phyloP scores from a whole-genome alignment of 164 flowering plant species.

The Nymphaea colorata region DNA sequence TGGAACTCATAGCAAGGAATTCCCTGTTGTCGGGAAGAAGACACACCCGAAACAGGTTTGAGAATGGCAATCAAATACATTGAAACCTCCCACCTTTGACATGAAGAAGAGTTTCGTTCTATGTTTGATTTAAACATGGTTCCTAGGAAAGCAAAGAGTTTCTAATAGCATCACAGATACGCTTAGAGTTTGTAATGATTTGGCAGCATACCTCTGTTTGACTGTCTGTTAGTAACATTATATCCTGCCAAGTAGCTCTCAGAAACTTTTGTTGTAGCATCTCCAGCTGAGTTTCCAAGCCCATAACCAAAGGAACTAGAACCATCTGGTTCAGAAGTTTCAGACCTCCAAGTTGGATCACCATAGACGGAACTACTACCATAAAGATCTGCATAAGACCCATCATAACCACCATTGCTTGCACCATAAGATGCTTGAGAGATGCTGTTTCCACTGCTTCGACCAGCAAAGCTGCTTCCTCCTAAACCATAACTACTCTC shows the following conservation, averaged over 20 bases:
- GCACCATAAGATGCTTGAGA: constrained; percentile 23
- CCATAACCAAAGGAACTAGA: constrained; percentile 57
- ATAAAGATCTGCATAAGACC: constrained; percentile 29
- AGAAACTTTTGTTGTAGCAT: constrained; percentile 36
- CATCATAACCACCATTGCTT: constrained; percentile 45
- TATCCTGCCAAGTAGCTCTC: constrained; percentile 46
- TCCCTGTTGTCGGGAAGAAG: too few relatives aligned
- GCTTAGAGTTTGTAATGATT: neutral
- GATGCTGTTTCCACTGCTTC: constrained; percentile 19
- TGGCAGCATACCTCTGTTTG: constrained; percentile 47
- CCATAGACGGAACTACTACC: constrained; percentile 39
- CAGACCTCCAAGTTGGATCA: constrained; percentile 57
- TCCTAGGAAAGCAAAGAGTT: neutral
- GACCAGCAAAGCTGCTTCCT: constrained; percentile 44
- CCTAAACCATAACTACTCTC: constrained; percentile 32
- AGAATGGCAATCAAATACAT: neutral
- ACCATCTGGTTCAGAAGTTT: constrained; percentile 40
- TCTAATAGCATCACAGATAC: neutral
- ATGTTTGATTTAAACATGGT: neutral
- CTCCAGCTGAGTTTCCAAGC: constrained; percentile 40
- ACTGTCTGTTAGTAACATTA: constrained; percentile 54
- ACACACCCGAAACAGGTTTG: too few relatives aligned
- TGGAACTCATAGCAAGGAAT: too few relatives aligned
- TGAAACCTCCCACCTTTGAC: neutral
- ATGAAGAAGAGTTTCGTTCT: neutral